phyloP scores from a whole-genome alignment of 2,329 filamentous ascomycete species.

The Neofusicoccum sp. region DNA sequence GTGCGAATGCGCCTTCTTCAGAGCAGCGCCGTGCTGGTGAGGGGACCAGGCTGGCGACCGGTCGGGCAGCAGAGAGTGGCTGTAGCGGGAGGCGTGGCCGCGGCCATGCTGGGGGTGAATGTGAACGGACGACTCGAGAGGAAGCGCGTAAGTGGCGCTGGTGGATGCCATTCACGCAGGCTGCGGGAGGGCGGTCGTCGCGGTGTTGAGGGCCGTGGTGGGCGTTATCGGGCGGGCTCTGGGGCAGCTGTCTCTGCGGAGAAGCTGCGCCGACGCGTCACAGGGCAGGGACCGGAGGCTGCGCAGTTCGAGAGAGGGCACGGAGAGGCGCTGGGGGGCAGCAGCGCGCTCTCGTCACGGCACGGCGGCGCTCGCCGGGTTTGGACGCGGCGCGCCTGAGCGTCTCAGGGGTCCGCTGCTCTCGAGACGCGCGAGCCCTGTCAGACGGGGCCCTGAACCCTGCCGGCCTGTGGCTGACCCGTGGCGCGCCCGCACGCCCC shows the following conservation, averaged over 20 bases:
- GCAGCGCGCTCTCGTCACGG: not conserved
- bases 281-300: constrained; percentile 9
- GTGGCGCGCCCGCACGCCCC: constrained; percentile 2
- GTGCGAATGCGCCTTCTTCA: constrained; percentile 28
- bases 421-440: not conserved
- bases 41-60: constrained; percentile 28
- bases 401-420: constrained; percentile 14
- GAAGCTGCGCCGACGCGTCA: constrained; percentile 18
- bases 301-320: constrained; percentile 7
- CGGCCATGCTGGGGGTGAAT: constrained; percentile 39
- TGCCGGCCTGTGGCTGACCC: not conserved
- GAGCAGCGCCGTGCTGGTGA: constrained; percentile 26
- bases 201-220: not conserved
- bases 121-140: constrained; percentile 17
- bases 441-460: not conserved
- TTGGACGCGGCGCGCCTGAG: not conserved
- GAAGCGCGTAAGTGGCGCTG: constrained; percentile 14
- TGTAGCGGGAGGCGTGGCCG: constrained; percentile 44
- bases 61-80: constrained; percentile 30
- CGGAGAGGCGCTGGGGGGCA: not conserved
- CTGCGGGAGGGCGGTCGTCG: not conserved
- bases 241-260: constrained; percentile 18
- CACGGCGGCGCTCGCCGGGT: constrained; percentile 3
- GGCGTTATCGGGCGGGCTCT: constrained; percentile 5
- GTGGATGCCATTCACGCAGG: constrained; percentile 13